Conservation (phyloP, 306 rosid species). For the Dalbergia cultrata region DNA sequence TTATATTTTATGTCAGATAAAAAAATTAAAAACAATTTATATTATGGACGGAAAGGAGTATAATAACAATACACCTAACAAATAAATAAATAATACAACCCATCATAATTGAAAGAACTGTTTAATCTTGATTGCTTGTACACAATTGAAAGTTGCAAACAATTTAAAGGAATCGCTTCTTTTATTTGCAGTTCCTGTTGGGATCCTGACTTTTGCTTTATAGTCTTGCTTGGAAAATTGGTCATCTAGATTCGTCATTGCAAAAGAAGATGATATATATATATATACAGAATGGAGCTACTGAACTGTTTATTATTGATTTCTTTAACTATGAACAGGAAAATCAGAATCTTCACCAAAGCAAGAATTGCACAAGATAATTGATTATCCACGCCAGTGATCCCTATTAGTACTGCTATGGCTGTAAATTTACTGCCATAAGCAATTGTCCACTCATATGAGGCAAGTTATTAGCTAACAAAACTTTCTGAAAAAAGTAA, state of each 20-base stretch:
- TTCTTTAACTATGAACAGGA: constrained; percentile 19
- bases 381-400: neutral
- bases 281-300: constrained; percentile 17
- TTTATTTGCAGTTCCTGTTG: constrained; percentile 35
- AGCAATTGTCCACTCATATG: constrained; percentile 31
- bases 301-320: constrained; percentile 21
- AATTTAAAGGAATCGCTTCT: constrained; percentile 16
- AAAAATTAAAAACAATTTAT: too few species aligned
- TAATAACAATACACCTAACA: neutral
- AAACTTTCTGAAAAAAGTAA: neutral
- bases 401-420: neutral
- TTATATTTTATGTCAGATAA: too few species aligned
- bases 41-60: too few species aligned
- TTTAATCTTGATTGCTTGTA: neutral
- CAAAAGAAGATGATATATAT: constrained; percentile 32
- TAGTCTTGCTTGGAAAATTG: constrained; percentile 47
- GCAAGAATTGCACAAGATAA: constrained; percentile 9
- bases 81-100: neutral
- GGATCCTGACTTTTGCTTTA: constrained; percentile 39
- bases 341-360: too few species aligned
- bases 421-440: neutral
- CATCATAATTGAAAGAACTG: neutral
- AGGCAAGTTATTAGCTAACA: constrained; percentile 14
- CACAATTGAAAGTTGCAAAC: neutral
- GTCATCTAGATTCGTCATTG: constrained; percentile 42